phyloP scores from a whole-genome alignment of 495 filamentous ascomycete species.

The Penicillium turbatum region DNA sequence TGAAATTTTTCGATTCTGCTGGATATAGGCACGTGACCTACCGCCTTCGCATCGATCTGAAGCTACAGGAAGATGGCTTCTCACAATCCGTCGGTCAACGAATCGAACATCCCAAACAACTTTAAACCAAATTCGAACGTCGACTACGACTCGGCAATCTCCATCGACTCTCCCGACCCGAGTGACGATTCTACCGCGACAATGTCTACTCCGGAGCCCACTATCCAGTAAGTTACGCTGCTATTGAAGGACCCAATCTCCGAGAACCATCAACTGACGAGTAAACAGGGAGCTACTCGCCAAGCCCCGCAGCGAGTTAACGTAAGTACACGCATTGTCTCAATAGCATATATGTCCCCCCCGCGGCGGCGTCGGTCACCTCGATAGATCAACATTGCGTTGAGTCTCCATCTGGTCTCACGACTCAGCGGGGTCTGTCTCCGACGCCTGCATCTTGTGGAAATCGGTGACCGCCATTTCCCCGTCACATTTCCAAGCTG shows the following conservation, averaged over 20 bases:
- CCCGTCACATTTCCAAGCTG: constrained; percentile 22
- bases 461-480: constrained; percentile 5
- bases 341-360: not conserved
- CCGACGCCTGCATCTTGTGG: constrained; percentile 10
- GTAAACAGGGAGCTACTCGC: constrained; percentile 65
- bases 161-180: not conserved
- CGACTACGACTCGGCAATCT: not conserved
- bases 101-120: no score
- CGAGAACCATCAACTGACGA: constrained; percentile 7
- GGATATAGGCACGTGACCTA: not conserved
- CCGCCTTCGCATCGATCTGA: not conserved
- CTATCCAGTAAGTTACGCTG: constrained; percentile 62
- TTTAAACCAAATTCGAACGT: not conserved
- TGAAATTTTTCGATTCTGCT: not conserved
- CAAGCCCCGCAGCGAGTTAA: constrained; percentile 77
- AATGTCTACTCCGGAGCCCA: constrained; percentile 63
- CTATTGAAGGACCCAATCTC: constrained; percentile 13
- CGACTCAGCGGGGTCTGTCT: constrained; percentile 9
- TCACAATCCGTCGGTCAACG: no score
- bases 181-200: constrained; percentile 15
- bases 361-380: not conserved
- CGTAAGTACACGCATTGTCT: constrained; percentile 48
- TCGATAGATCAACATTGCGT: not conserved
- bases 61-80: not conserved
- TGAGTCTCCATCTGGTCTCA: constrained; percentile 8